phyloP scores from a whole-genome alignment of 805 yeast genomes.

The Barnettozyma wickerhamii region DNA sequence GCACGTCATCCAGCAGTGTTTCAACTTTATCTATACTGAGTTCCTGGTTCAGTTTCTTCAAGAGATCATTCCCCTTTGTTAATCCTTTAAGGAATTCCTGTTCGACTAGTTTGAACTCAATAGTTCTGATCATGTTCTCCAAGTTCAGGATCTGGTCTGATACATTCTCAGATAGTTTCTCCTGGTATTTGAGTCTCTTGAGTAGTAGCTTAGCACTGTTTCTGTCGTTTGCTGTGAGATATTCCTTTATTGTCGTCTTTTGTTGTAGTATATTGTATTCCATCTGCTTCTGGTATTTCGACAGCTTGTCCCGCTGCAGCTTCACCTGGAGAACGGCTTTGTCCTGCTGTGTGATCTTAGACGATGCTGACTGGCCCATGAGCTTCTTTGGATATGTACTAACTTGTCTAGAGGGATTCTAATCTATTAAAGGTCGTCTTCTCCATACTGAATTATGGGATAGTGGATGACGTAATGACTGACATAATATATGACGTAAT shows the following conservation, averaged over 20 bases:
- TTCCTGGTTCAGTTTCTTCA: slow-evolving; percentile 73
- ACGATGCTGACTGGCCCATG: slow-evolving; percentile 25
- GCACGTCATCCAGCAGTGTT: slow-evolving; percentile 74
- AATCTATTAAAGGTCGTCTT: no score
- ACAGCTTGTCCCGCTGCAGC: slow-evolving; percentile 79
- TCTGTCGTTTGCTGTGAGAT: slow-evolving; percentile 27
- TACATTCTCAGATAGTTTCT: slow-evolving; percentile 62
- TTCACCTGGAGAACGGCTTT: slow-evolving; percentile 83
- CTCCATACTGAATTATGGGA: no score
- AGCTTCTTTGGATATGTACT: no score
- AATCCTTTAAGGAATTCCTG: slow-evolving; percentile 79
- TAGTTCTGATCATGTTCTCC: slow-evolving; percentile 71
- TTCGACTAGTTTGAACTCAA: slow-evolving; percentile 88
- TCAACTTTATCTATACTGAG: slow-evolving; percentile 79
- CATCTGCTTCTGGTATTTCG: slow-evolving; percentile 58
- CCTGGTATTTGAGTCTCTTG: slow-evolving; percentile 78
- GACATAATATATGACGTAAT: no score
- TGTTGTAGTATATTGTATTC: slow-evolving; percentile 57
- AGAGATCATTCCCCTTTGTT: slow-evolving; percentile 72
- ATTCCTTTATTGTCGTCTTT: slow-evolving; percentile 30
- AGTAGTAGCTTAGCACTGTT: slow-evolving; percentile 65
- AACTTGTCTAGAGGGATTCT: no score
- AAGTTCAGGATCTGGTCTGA: slow-evolving; percentile 74
- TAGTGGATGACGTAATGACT: no score
- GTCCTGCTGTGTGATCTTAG: slow-evolving; percentile 76